phyloP scores from a whole-genome alignment of 129 eudicot genomes.

The Flaveria linearis region DNA sequence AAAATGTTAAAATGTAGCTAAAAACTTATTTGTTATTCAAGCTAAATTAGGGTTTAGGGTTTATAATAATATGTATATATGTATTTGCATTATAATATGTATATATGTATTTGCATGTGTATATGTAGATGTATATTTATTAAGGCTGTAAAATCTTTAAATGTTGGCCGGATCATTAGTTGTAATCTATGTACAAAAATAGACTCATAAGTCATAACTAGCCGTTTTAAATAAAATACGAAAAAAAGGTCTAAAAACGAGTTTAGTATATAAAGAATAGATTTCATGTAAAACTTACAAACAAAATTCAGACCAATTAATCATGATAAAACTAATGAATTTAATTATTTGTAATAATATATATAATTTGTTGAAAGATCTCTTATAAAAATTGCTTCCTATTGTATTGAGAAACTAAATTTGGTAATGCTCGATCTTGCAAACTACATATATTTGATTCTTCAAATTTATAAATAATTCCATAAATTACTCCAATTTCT shows the following conservation, averaged over 20 bases:
- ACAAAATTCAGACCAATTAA: slow-evolving; percentile 6
- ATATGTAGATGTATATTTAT: neutral
- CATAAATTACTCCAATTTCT: slow-evolving; percentile 10
- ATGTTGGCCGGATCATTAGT: neutral
- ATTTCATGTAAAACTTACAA: slow-evolving; percentile 7
- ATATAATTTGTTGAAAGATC: neutral
- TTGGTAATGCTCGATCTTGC: slow-evolving; percentile 13
- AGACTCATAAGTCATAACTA: neutral
- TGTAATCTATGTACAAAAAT: neutral
- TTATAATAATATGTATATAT: too few relatives aligned
- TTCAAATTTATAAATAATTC: slow-evolving; percentile 22
- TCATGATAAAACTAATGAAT: neutral
- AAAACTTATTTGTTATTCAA: neutral
- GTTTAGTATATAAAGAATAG: neutral
- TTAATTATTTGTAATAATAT: neutral
- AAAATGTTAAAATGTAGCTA: neutral
- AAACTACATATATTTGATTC: slow-evolving; percentile 2
- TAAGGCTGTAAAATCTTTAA: neutral
- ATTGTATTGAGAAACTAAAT: slow-evolving; percentile 3
- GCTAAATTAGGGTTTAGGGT: neutral
- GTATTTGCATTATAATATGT: too few relatives aligned
- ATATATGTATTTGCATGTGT: too few relatives aligned
- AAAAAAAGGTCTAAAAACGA: neutral
- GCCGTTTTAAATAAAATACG: neutral
- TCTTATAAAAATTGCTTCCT: neutral